These are phyloP conservation scores for Quercus glauca DNA, from an alignment of 306 rosid species.

Conservation along the genomic window DNA sequence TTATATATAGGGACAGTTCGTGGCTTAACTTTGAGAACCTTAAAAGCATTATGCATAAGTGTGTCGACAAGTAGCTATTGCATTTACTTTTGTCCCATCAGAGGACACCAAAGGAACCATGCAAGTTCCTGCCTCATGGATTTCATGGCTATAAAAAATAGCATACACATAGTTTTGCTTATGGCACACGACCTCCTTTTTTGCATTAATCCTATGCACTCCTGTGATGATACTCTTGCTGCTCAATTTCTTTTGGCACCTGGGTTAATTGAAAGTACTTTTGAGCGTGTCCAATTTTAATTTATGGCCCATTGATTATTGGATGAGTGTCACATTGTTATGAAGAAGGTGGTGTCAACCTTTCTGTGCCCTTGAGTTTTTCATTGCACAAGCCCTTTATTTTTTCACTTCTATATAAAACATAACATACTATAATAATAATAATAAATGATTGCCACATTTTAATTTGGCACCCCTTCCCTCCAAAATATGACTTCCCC, in stretches of 20 bases:
- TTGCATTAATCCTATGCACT: conserved; percentile 16
- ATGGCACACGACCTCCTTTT: conserved; percentile 34
- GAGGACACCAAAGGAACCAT: conserved; percentile 25
- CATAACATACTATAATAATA: too few relatives aligned
- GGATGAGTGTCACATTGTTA: neutral
- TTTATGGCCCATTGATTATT: too few relatives aligned
- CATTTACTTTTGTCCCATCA: conserved; percentile 27
- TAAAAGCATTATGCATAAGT: conserved; percentile 22
- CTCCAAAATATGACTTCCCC: too few relatives aligned
- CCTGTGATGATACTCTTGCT: neutral
- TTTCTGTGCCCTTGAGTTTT: too few relatives aligned
- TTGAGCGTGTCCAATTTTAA: too few relatives aligned
- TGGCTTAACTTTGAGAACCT: conserved; percentile 30
- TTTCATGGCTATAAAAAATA: conserved; percentile 37
- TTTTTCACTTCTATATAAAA: too few relatives aligned
- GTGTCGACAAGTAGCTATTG: conserved; percentile 36
- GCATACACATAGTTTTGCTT: conserved; percentile 28
- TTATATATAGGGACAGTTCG: conserved; percentile 33
- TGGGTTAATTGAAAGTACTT: conserved; percentile 6
- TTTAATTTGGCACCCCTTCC: too few relatives aligned
- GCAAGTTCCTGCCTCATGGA: conserved; percentile 13
- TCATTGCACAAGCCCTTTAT: too few relatives aligned
- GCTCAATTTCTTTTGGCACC: conserved; percentile 4
- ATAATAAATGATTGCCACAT: too few relatives aligned
- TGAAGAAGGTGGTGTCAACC: too few relatives aligned